Evolutionary conservation across 257 asterid species (phyloP), one percentile per base, ranked within the genome.

Genomic region (Craterostigma plantagineum): DNA sequence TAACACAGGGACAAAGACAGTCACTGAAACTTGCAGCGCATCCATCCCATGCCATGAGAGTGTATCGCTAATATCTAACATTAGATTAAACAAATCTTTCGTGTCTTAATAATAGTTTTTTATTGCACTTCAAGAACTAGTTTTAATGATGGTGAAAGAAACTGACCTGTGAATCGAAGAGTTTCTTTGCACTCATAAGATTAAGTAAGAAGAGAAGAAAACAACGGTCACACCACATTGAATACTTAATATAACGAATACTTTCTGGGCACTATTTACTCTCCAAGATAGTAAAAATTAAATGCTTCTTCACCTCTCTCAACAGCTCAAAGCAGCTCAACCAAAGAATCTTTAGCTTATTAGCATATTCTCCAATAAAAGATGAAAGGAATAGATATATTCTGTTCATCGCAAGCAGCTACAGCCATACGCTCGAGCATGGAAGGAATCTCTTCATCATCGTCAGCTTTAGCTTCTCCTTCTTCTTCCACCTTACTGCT

Each of bases 381-480:
- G 35, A 77, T 72, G 84, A 72, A 57, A 62, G 63, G 70, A 68
- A 69, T 63, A 12, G 77, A 77, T 71, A 63, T 77, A 58, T 60
- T 65, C 59, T 77, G 82, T 53, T 49, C 81, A 12, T 75, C 94
- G 35, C 81, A 81, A 58, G 67, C 76, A 18, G 57, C 92, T 18
- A 72, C 85, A 40, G 60, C 77, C 67, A 63, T 68, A 17, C 50
- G 65, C 55, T 63, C 27, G 3, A 57, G 59, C 69, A 81, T 73
- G 87, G 83, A 70, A 13, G 53, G 49, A 23, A 27, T 42, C 6
- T 50, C 60, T 0, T 33, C 63, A 1, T 48, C 16, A n/a, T n/a
- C n/a, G n/a, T n/a, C n/a, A 8, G 16, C 16, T 63, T 0, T 46
- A 23, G 30, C 80, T 5, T 43, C 62, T 8, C 55, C 73, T 12